Base-by-base conservation (phyloP, 805 yeast genomes). In the Metschnikowia picachoensis region DNA sequence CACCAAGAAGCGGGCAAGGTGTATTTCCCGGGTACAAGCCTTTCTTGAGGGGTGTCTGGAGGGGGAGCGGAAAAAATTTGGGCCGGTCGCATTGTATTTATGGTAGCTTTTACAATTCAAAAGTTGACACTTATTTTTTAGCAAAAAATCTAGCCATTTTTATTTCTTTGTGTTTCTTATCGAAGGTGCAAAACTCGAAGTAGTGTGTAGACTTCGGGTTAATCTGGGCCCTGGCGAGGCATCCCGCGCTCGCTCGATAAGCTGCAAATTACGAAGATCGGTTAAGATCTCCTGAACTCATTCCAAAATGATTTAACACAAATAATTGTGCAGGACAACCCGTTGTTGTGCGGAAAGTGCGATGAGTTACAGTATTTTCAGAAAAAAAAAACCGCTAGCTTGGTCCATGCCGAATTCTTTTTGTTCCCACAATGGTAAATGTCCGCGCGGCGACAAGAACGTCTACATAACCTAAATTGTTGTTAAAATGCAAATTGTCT, bases 1-100 rank as follows among this genome's bases (percentile, higher is more conserved):
- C 83, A 80, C 85, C 85, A 80, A 15, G 82, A 76, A 10, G 85
- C 81, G 28, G 85, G 85, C 38, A 80, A 68, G 0, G 85, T 80
- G 62, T 79, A 64, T 37, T 60, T 61, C 12, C 65, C 64, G 2
- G 62, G 62, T 28, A 60, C 44, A 41, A 59, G 47, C 30, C 49
- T 51, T 14, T 52, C 60, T 12, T 33, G 43, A 8, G 49, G 43
- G 16, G 39, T 29, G 27, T 50, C 56, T 8, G 68, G 64, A 10
- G 65, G 62, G 25, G 65, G 60, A 34, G 60, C 53, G 16, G 67
- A 63, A 11, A 40, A 41, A 29, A 45, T 20, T 14, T 39, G 48
- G 30, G 30, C 45, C 29, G 51, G 44, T 12, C 46, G 40, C 38
- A 45, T 35, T 13, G 14, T 39, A 28, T 8, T 9, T 35, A 8